These are phyloP conservation scores for Diaporthe australafricana DNA, from an alignment of 2,329 filamentous ascomycete genomes.

Conservation along the genomic window DNA sequence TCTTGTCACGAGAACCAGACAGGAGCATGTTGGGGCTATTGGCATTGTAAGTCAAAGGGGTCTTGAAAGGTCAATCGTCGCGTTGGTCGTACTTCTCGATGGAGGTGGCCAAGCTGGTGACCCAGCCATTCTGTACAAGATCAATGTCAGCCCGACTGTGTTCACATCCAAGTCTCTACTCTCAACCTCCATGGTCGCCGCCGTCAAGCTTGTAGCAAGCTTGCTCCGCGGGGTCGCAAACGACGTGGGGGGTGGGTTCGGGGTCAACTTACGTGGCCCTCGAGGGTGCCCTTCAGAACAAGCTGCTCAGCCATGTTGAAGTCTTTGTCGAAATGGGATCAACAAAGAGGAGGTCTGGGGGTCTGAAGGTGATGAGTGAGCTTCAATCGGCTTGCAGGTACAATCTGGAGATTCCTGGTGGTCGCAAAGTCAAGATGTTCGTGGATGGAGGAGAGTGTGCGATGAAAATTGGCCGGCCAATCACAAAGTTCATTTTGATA, in stretches of 20 bases:
- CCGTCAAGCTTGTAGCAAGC: constrained; percentile 21
- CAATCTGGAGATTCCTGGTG: constrained; percentile 20
- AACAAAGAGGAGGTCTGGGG: constrained; percentile 47
- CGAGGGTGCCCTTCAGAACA: constrained; percentile 95
- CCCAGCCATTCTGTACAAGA: constrained; percentile 84
- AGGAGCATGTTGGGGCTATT: constrained; percentile 98
- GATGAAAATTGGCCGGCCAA: constrained; percentile 33
- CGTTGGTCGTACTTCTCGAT: constrained; percentile 87
- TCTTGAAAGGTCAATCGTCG: constrained; percentile 35
- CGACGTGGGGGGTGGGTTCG: constrained; percentile 39
- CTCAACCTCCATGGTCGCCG: constrained; percentile 17
- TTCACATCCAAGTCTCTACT: background rate
- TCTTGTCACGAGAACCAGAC: constrained; percentile 97
- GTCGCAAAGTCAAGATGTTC: constrained; percentile 40
- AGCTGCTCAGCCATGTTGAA: constrained; percentile 88
- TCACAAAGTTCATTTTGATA: constrained; percentile 30
- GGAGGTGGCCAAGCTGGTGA: constrained; percentile 97
- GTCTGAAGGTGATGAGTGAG: constrained; percentile 47
- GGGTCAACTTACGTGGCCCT: constrained; percentile 83
- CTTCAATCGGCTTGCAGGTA: constrained; percentile 39
- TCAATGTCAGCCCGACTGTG: constrained; percentile 42
- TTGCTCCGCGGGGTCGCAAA: constrained; percentile 41
- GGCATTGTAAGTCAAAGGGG: constrained; percentile 43
- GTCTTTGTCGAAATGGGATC: constrained; percentile 48
- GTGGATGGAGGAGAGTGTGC: constrained; percentile 57